These are phyloP conservation scores for Xylaria curta DNA, from an alignment of 495 filamentous ascomycete genomes.

Conservation along the genomic window DNA sequence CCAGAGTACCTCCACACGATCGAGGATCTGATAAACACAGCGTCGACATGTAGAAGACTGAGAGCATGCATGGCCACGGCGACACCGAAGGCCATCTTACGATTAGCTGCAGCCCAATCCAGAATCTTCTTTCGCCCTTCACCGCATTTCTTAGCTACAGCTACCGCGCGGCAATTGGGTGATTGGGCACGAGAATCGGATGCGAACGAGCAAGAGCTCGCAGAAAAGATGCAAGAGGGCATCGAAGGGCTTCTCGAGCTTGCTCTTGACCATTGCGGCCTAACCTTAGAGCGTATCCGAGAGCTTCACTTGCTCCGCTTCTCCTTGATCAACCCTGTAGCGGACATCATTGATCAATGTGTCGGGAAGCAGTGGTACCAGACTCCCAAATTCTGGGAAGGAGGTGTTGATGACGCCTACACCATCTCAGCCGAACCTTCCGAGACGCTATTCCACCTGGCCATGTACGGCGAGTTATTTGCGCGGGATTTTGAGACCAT, in stretches of 20 bases:
- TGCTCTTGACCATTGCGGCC: constrained; percentile 38
- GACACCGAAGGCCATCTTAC: constrained; percentile 35
- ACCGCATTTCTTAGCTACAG: constrained; percentile 47
- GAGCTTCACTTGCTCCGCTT: constrained; percentile 41
- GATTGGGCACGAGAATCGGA: constrained; percentile 43
- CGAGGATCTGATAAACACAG: constrained; percentile 44
- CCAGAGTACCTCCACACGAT: constrained; percentile 45
- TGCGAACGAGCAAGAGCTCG: constrained; percentile 34
- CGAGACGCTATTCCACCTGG: constrained; percentile 38
- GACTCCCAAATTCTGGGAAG: constrained; percentile 44
- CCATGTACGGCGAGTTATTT: constrained; percentile 51
- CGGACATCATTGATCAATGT: constrained; percentile 43
- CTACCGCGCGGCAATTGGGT: constrained; percentile 40
- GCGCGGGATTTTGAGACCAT: constrained; percentile 37
- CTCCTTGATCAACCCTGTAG: constrained; percentile 43
- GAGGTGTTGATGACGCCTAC: constrained; percentile 41
- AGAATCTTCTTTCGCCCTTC: constrained; percentile 48
- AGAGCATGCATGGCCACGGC: constrained; percentile 3
- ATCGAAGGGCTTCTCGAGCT: constrained; percentile 44
- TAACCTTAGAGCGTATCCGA: constrained; percentile 47
- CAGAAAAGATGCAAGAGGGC: constrained; percentile 27
- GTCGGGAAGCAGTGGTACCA: constrained; percentile 43
- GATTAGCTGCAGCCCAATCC: constrained; percentile 39
- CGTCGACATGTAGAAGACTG: constrained; percentile 42
- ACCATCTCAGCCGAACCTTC: constrained; percentile 36